These are phyloP conservation scores for Acanthamoeba royreba DNA, from an alignment of 208 protist species.

Conservation along the genomic window DNA sequence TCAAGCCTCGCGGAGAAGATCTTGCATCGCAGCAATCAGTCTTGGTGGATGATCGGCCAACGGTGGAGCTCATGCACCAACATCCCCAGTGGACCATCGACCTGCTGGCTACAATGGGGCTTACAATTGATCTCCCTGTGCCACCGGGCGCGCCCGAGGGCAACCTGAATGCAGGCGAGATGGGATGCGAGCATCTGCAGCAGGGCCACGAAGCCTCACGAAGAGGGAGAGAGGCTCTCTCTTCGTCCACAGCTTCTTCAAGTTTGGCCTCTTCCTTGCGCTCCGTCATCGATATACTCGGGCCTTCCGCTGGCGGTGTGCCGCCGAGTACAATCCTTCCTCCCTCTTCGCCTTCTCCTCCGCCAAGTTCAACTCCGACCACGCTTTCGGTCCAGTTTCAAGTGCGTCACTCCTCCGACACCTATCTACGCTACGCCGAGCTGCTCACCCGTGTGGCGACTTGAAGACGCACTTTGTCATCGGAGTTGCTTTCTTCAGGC, in stretches of 20 bases:
- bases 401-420: background rate
- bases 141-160: background rate
- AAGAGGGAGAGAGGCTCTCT: too few species aligned
- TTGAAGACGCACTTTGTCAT: too few species aligned
- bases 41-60: background rate
- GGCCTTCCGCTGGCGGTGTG: too few species aligned
- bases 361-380: background rate
- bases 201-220: background rate
- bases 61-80: slow-evolving; percentile 3
- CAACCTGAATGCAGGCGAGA: background rate
- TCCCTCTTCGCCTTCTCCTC: too few species aligned
- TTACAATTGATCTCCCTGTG: background rate
- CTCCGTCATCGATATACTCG: too few species aligned
- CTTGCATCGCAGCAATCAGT: too few species aligned
- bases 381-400: background rate
- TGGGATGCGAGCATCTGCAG: background rate
- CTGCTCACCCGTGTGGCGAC: background rate
- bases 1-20: background rate
- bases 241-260: too few species aligned
- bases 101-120: background rate
- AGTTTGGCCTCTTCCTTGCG: too few species aligned
- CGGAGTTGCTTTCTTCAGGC: too few species aligned
- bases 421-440: slow-evolving; percentile 1
- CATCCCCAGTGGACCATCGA: background rate
- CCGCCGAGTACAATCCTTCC: too few species aligned